Evolutionary conservation across 2,329 filamentous ascomycete genomes (phyloP).

Genomic region (Calonectria pauciramosa): DNA sequence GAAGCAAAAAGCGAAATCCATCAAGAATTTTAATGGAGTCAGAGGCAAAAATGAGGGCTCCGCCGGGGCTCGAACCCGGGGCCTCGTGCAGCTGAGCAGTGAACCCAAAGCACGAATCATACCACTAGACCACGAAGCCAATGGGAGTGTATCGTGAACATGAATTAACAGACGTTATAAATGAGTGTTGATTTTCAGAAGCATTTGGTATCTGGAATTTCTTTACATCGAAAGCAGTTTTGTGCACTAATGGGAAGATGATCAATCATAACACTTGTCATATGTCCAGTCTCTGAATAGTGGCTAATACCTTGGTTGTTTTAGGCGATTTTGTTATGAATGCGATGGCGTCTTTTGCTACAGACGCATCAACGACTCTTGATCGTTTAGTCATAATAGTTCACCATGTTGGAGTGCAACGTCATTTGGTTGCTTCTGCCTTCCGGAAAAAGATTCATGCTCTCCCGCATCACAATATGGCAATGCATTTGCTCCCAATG

Average conservation of each 20-base stretch:
- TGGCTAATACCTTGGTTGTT: neutral
- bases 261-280: neutral
- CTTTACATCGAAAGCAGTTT: neutral
- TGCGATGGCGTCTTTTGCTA: neutral
- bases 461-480: neutral
- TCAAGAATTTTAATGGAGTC: neutral
- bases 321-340: neutral
- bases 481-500: neutral
- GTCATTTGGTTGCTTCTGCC: neutral
- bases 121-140: conserved; percentile 33
- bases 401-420: neutral
- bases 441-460: neutral
- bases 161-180: neutral
- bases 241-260: no score
- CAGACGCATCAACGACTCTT: no score
- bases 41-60: conserved; percentile 23
- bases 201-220: neutral
- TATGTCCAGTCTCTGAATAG: neutral
- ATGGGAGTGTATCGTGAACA: neutral
- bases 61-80: conserved; percentile 32
- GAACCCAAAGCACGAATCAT: conserved; percentile 32
- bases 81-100: conserved; percentile 28
- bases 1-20: neutral
- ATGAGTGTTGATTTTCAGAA: neutral
- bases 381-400: neutral